phyloP scores from a whole-genome alignment of 1,284 basidiomycete genomes.

The Malassezia nana region DNA sequence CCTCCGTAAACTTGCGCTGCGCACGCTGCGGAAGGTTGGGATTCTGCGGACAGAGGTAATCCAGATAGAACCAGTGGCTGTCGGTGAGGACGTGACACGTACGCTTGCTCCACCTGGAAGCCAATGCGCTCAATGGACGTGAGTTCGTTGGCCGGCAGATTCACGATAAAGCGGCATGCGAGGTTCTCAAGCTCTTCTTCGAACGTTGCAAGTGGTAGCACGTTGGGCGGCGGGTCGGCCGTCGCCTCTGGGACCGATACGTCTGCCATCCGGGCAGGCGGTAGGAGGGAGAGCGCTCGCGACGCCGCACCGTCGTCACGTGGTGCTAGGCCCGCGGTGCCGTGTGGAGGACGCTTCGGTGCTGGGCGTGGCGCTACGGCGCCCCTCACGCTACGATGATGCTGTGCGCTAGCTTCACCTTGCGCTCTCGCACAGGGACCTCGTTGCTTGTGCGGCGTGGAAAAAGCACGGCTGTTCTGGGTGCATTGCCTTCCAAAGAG shows the following conservation, averaged over 20 bases:
- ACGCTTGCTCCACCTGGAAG: conserved; percentile 99
- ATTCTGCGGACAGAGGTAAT: conserved; percentile 79
- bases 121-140: conserved; percentile 83
- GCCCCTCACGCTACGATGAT: not conserved
- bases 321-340: too few relatives aligned
- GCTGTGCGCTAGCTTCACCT: not conserved
- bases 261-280: not conserved
- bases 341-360: too few relatives aligned
- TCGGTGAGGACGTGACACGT: conserved; percentile 45
- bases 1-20: conserved; percentile 84
- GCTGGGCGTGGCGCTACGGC: too few relatives aligned
- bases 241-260: not conserved
- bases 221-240: not conserved
- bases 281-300: not conserved
- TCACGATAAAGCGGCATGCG: conserved; percentile 74
- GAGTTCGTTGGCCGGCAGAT: conserved; percentile 87
- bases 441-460: not conserved
- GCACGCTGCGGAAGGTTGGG: conserved; percentile 66
- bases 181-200: conserved; percentile 49
- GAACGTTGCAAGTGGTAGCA: conserved; percentile 20
- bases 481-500: not conserved
- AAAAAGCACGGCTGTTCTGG: conserved; percentile 9
- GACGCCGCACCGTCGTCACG: not conserved
- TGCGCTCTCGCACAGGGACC: not conserved
- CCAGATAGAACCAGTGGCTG: conserved; percentile 99